Conservation (phyloP, 345 rosid species). For the Corymbia maculata region DNA sequence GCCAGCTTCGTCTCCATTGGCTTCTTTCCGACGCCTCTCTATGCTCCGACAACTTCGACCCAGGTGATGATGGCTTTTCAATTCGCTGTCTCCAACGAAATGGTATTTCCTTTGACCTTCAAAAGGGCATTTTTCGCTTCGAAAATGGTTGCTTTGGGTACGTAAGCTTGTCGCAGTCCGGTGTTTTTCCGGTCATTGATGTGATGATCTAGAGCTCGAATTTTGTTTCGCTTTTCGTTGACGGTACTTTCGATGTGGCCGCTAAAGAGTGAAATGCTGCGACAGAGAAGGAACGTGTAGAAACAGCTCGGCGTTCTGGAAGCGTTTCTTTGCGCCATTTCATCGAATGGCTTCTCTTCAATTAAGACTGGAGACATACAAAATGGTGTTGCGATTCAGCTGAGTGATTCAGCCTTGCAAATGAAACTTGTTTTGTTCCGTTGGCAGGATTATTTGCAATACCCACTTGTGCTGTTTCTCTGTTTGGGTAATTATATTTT, state of each 20-base stretch:
- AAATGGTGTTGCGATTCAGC: not conserved
- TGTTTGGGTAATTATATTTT: not conserved
- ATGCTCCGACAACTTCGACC: not conserved
- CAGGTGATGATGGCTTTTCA: not conserved
- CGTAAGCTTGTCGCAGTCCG: not conserved
- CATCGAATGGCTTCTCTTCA: not conserved
- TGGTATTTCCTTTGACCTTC: not conserved
- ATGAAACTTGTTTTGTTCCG: not conserved
- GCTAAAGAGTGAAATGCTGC: not conserved
- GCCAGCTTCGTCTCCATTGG: not conserved
- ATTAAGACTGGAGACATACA: not conserved
- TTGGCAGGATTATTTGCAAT: not conserved
- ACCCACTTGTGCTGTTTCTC: not conserved
- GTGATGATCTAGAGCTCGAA: not conserved
- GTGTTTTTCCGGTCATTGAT: not conserved
- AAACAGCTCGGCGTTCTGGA: not conserved
- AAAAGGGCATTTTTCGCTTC: not conserved
- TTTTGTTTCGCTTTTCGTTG: not conserved
- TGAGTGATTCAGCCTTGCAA: not conserved
- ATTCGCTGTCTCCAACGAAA: not conserved
- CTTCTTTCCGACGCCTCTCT: not conserved
- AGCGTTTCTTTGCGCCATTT: not conserved
- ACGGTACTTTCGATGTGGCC: not conserved
- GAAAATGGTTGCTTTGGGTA: not conserved
- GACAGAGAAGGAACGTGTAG: not conserved